phyloP scores from a whole-genome alignment of 306 rosid species.

The Myrica gale region DNA sequence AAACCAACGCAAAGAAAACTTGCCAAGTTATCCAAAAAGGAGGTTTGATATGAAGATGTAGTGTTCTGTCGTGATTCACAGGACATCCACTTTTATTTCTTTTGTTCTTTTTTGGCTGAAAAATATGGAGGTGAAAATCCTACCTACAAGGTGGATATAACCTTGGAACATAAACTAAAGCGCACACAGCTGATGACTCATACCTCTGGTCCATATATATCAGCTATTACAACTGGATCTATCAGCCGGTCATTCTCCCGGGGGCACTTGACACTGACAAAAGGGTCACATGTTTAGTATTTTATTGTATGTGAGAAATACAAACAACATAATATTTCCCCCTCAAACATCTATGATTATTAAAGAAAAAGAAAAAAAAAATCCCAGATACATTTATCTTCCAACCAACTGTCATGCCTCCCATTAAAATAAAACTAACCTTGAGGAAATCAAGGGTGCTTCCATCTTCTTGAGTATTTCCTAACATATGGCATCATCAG shows the following conservation, averaged over 20 bases:
- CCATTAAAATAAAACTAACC: slow-evolving; percentile 40
- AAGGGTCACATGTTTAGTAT: slow-evolving; percentile 12
- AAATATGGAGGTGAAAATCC: not conserved
- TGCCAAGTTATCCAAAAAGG: not conserved
- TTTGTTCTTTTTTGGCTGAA: not conserved
- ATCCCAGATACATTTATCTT: slow-evolving; percentile 4
- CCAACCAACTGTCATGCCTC: slow-evolving; percentile 15
- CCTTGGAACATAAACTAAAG: not conserved
- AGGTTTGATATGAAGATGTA: not conserved
- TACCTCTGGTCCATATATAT: slow-evolving; percentile 87
- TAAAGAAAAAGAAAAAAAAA: not conserved
- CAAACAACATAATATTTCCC: slow-evolving; percentile 12
- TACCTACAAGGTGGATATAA: slow-evolving; percentile 2
- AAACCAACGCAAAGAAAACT: not conserved
- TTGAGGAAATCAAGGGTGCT: slow-evolving; percentile 79
- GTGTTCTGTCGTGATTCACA: not conserved
- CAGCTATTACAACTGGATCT: slow-evolving; percentile 86
- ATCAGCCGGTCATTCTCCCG: slow-evolving; percentile 80
- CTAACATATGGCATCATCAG: slow-evolving; percentile 80
- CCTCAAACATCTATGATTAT: slow-evolving; percentile 7
- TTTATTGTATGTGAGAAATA: slow-evolving; percentile 5
- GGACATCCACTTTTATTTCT: not conserved
- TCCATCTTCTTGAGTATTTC: slow-evolving; percentile 72
- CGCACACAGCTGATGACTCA: slow-evolving; percentile 18
- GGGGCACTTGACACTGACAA: slow-evolving; percentile 69